Evolutionary conservation across 345 rosid species (phyloP), one percentile per base, ranked within the genome.

Genomic region (Gossypium ekmanianum): DNA sequence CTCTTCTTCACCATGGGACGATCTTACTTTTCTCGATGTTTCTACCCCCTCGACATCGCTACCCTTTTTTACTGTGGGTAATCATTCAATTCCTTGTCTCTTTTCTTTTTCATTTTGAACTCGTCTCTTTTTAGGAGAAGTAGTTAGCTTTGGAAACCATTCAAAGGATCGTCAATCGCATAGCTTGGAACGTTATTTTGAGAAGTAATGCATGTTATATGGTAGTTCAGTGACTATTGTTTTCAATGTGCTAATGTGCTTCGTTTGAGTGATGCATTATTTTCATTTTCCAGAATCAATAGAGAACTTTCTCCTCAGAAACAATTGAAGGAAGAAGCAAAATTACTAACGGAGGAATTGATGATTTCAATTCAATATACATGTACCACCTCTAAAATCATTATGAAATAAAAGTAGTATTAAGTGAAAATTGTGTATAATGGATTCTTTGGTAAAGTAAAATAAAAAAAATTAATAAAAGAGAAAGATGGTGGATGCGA

Each of bases 151-250:
- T 80, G 98, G 98, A 74, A 92, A 94, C 86, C 88, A 90, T 27
- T 90, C 91, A 62, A 92, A 90, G 89, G 98, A 94, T 85, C 85
- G 91, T 72, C 97, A 94, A 54, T 94, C 97, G 97, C 98, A 92
- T 83, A 90, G 84, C 78, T 75, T 92, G 76, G 93, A 89, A 51
- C 97, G 94, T 44, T 94, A 92, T 78, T 92, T 94, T 74, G 91
- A 92, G 29, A 92, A 89, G 98, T 94, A 81, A 29, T 20, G 55
- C 51, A 65, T 24, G 20, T 24, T 56, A 17, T 29, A 7, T 74
- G 14, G 51, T 39, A 24, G 18, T 62, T 71, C 48, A 47, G n/a
- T 55, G 22, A 68, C 14, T 43, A 52, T 71, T 54, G 34, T 75
- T 71, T 29, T 43, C 12, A 39, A 44, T 69, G 63, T 77, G 63